Conservation (phyloP, 257 asterid species). For the Solanum chiquidenum region DNA sequence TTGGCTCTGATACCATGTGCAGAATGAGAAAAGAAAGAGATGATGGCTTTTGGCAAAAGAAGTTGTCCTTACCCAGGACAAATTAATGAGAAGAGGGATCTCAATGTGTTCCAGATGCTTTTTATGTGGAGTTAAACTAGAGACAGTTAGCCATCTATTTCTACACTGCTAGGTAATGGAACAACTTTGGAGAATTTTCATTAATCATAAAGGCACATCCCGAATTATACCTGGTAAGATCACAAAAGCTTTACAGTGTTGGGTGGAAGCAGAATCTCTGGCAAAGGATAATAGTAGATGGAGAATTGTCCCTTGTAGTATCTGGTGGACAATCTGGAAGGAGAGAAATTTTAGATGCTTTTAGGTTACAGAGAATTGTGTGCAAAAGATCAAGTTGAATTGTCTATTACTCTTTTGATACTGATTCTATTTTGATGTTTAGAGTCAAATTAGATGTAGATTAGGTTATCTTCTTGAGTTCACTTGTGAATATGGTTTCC, state of each 20-base stretch:
- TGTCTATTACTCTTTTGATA: background rate
- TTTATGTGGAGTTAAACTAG: background rate
- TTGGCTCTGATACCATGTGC: background rate
- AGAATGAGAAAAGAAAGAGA: background rate
- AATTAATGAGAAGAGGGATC: background rate
- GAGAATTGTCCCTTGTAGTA: background rate
- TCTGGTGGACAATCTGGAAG: background rate
- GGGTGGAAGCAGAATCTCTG: background rate
- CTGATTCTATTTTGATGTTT: background rate
- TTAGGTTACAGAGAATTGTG: background rate
- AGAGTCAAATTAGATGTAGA: background rate
- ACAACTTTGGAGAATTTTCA: background rate
- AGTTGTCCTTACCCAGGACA: background rate
- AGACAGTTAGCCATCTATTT: background rate
- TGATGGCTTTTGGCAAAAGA: background rate
- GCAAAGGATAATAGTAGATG: background rate
- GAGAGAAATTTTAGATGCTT: background rate
- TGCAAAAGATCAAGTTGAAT: background rate
- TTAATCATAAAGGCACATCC: background rate
- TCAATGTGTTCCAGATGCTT: background rate
- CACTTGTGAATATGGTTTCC: background rate
- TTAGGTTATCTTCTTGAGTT: background rate
- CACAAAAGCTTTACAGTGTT: background rate
- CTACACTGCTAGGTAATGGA: background rate
- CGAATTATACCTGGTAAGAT: background rate